Percentiles rank a stretch among this genome's conserved stretches.
Conservation (phyloP, 2,329 filamentous ascomycete genomes). For the Fusarium sp. region DNA sequence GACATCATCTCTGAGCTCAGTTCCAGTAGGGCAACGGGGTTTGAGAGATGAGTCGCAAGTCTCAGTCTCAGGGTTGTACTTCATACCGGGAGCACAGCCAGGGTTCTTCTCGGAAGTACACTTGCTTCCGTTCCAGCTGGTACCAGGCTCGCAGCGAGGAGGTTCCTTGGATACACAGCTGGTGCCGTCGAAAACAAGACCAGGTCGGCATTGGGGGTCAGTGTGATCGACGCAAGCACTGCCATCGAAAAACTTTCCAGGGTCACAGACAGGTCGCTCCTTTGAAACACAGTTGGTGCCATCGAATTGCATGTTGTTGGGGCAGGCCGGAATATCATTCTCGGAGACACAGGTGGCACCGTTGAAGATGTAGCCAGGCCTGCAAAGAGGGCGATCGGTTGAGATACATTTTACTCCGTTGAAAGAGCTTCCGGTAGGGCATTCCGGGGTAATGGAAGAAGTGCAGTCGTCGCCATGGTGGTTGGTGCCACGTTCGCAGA, state of each 20-base stretch:
- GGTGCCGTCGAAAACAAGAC: conserved; percentile 6
- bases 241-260: neutral
- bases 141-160: neutral
- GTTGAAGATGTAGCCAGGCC: neutral
- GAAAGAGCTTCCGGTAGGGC: neutral
- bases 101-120: conserved; percentile 3
- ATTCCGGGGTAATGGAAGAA: neutral
- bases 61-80: conserved; percentile 6
- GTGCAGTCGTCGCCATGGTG: neutral
- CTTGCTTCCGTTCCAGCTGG: conserved; percentile 3
- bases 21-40: neutral
- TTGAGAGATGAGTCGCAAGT: neutral
- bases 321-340: neutral
- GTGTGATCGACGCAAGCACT: neutral
- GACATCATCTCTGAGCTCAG: conserved; percentile 6
- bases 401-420: neutral
- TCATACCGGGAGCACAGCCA: neutral
- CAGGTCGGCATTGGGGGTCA: neutral
- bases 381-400: neutral
- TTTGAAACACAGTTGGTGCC: conserved; percentile 7
- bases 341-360: conserved; percentile 1
- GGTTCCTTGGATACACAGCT: conserved; percentile 2
- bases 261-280: neutral
- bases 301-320: neutral
- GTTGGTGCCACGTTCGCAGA: conserved; percentile 1